phyloP scores from a whole-genome alignment of 2,329 filamentous ascomycete genomes.

The Alternaria longipes region DNA sequence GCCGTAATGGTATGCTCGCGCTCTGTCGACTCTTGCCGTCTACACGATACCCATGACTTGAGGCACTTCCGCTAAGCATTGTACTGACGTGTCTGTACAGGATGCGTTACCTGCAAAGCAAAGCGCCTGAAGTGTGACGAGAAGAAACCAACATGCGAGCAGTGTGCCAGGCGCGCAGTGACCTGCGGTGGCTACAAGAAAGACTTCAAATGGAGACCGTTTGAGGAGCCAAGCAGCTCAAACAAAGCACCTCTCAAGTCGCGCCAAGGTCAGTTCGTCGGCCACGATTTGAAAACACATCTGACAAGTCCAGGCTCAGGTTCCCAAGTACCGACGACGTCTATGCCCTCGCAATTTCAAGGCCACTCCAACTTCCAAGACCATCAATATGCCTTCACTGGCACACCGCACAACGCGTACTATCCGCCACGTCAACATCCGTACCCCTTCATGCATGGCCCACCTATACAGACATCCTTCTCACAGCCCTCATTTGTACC shows the following conservation, averaged over 20 bases:
- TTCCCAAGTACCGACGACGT: constrained; percentile 10
- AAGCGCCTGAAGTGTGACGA: constrained; percentile 80
- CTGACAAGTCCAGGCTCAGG: constrained; percentile 27
- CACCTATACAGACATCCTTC: constrained; percentile 22
- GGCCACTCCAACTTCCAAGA: constrained; percentile 6
- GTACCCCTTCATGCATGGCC: constrained; percentile 18
- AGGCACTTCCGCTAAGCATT: neutral
- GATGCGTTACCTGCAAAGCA: constrained; percentile 76
- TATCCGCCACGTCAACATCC: constrained; percentile 22
- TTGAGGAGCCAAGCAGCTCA: constrained; percentile 69
- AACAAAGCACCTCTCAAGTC: constrained; percentile 55
- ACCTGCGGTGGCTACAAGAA: constrained; percentile 77
- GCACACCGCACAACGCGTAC: constrained; percentile 20
- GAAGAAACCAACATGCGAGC: constrained; percentile 72
- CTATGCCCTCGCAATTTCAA: constrained; percentile 13
- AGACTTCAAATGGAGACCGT: constrained; percentile 78
- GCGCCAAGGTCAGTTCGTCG: constrained; percentile 56
- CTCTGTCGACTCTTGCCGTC: constrained; percentile 6
- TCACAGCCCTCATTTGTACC: constrained; percentile 20
- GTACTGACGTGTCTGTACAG: constrained; percentile 52
- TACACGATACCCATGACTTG: neutral
- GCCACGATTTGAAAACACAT: neutral
- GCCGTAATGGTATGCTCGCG: constrained; percentile 71
- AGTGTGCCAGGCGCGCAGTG: constrained; percentile 72
- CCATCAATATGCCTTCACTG: constrained; percentile 17